These are phyloP conservation scores for Colletotrichum nymphaeae DNA, from an alignment of 2,329 filamentous ascomycete species.

Conservation along the genomic window DNA sequence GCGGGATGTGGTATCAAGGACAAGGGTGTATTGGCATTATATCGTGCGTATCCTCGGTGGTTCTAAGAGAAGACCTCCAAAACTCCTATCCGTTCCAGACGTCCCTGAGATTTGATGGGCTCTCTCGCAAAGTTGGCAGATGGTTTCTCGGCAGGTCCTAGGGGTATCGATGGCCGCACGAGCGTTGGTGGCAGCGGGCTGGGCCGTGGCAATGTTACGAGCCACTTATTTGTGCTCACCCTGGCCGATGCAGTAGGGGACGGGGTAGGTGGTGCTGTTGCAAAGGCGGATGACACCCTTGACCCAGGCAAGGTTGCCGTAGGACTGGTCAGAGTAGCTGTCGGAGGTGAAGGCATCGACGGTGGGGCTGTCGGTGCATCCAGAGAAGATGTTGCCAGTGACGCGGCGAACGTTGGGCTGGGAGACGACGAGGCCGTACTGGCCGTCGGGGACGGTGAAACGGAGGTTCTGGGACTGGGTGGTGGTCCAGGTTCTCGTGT, in stretches of 20 bases:
- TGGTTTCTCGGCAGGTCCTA: not conserved
- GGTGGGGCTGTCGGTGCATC: conserved; percentile 45
- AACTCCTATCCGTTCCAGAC: conserved; percentile 31
- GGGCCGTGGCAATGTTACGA: not conserved
- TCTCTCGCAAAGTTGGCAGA: conserved; percentile 20
- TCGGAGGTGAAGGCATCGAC: conserved; percentile 46
- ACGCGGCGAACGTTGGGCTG: conserved; percentile 48
- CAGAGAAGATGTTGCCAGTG: conserved; percentile 48
- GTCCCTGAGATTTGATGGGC: conserved; percentile 22
- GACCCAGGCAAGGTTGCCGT: conserved; percentile 49
- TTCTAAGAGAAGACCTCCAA: conserved; percentile 25
- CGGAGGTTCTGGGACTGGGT: conserved; percentile 44
- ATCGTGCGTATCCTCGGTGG: conserved; percentile 22
- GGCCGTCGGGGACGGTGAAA: conserved; percentile 47
- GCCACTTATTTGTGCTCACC: conserved; percentile 37
- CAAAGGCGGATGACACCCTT: conserved; percentile 52
- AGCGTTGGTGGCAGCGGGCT: not conserved
- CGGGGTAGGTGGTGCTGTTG: conserved; percentile 47
- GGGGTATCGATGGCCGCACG: not conserved
- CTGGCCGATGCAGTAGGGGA: conserved; percentile 50
- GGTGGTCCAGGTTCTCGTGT: conserved; percentile 45
- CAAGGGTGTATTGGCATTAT: conserved; percentile 23
- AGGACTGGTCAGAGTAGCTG: conserved; percentile 46
- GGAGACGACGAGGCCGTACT: conserved; percentile 52
- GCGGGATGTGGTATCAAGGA: conserved; percentile 21